Percentiles rank a stretch among this genome's conserved stretches.
These are phyloP conservation scores for Boeremia lycopersici DNA, from an alignment of 2,329 filamentous ascomycete genomes.

Conservation along the genomic window DNA sequence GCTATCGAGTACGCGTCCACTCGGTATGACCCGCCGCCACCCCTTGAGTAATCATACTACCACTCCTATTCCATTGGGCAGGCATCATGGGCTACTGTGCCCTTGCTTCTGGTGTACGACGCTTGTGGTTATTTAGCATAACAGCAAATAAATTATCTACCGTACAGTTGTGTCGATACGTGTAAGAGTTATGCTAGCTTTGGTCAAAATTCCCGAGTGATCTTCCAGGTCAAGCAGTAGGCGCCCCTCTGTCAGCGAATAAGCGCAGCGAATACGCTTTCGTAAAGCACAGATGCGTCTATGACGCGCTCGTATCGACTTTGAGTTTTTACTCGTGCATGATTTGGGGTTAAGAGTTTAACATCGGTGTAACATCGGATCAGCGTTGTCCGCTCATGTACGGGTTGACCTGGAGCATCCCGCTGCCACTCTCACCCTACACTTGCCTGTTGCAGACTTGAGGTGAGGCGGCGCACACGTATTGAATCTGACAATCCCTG, in stretches of 20 bases:
- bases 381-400: background rate
- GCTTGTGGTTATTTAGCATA: conserved; percentile 28
- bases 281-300: conserved; percentile 23
- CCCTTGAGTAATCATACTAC: conserved; percentile 34
- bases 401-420: background rate
- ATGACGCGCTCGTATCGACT: conserved; percentile 29
- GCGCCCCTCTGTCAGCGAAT: conserved; percentile 25
- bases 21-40: conserved; percentile 36
- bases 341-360: conserved; percentile 6
- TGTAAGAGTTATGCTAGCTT: conserved; percentile 25
- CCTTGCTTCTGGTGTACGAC: conserved; percentile 39
- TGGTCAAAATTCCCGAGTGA: conserved; percentile 30
- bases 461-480: conserved; percentile 8
- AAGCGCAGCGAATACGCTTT: conserved; percentile 21
- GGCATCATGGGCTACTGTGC: conserved; percentile 24
- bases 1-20: conserved; percentile 30
- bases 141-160: conserved; percentile 31
- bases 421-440: conserved; percentile 3
- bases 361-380: conserved; percentile 18
- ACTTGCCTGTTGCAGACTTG: conserved; percentile 1
- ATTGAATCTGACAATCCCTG: conserved; percentile 10
- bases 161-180: conserved; percentile 12
- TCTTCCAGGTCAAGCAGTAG: conserved; percentile 17
- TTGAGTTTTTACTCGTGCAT: conserved; percentile 17
- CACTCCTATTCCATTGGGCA: conserved; percentile 32